phyloP scores from a whole-genome alignment of 139 green algal genomes.

The Chloropicon primus region DNA sequence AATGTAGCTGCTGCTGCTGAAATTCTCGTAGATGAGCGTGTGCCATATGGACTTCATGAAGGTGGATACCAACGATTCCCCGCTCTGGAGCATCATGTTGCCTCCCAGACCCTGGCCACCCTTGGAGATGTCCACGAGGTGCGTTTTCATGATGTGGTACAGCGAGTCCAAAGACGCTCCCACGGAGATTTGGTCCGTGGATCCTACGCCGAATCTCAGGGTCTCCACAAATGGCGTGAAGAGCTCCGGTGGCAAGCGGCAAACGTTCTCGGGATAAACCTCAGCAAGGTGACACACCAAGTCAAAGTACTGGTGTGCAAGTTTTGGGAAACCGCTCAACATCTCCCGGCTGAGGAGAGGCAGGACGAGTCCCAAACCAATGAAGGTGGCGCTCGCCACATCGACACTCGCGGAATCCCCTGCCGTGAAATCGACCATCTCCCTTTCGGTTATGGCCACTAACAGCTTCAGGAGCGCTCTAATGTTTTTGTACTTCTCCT shows the following conservation, averaged over 20 bases:
- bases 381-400: not conserved
- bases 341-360: not conserved
- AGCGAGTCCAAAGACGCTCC: not conserved
- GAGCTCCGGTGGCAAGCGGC: not conserved
- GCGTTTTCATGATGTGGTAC: not conserved
- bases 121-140: not conserved
- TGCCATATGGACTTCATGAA: not conserved
- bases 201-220: not conserved
- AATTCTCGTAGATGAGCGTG: not conserved
- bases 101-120: not conserved
- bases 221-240: not conserved
- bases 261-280: not conserved
- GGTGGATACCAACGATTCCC: not conserved
- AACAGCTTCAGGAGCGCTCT: not conserved
- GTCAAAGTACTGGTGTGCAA: not conserved
- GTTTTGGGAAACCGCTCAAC: not conserved
- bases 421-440: not conserved
- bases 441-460: not conserved
- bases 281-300: not conserved
- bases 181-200: not conserved
- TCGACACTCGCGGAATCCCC: not conserved
- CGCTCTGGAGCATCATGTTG: not conserved
- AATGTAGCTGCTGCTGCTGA: not conserved
- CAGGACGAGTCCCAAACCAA: not conserved
- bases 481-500: not conserved